Evolutionary conservation across 108 stramenopile species (phyloP), one percentile per base, ranked within the genome.

Genomic region (Seminavis robusta): DNA sequence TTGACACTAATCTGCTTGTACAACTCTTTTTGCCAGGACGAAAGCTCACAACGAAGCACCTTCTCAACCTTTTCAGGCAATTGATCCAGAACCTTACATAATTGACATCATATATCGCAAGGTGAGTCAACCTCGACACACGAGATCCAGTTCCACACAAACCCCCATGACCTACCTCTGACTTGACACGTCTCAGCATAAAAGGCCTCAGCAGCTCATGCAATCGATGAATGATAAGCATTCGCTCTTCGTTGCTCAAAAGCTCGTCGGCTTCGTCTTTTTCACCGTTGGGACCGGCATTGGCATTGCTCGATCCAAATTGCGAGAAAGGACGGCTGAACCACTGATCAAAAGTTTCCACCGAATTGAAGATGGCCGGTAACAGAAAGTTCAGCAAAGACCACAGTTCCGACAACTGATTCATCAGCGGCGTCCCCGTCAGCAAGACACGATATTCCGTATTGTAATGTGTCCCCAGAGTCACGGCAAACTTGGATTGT

Each of bases 351-450:
- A 93, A 89, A 1, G 84, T 82, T 40, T 90, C 86, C 7, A 79
- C 76, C 9, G 79, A 81, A 43, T 76, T 73, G 70, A 82, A 79
- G 52, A 84, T 75, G 10, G 68, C 20, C 16, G 83, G 84, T 36
- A 83, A 61, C 46, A 94, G 42, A 56, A 84, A 86, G 55, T 84
- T 83, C 34, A 90, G 59, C 23, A 90, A 38, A 6, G 78, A 53
- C 82, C 80, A 91, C 13, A 90, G 65, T 46, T 94, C 82, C 45
- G 61, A 48, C 11, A 77, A 47, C 21, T 77, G 69, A 53, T 93
- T 91, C 80, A 92, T 91, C 37, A 92, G 68, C n/a, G 94, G 94
- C 6, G 94, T 95, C 27, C 94, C 94, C 3, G 94, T 95, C n/a
- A 87, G 61, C 3, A 94, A 66, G 7, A 95, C 50, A 26, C 88